A percentile compares a stretch with the other conserved stretches of the same genome.
phyloP scores from a whole-genome alignment of 371 early-diverging fungal genomes.

The Mucor mucedo region DNA sequence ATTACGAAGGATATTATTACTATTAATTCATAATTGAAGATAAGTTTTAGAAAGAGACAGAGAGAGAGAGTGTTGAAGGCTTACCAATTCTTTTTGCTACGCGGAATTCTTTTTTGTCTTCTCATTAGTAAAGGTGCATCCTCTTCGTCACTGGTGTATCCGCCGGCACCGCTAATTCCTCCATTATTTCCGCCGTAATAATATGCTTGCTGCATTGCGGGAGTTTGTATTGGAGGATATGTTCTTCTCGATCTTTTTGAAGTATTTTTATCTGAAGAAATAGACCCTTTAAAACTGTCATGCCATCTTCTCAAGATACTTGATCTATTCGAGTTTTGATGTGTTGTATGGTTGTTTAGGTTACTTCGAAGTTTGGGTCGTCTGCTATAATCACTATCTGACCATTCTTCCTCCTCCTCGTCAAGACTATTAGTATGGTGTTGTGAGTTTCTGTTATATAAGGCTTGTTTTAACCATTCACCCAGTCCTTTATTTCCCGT shows the following conservation, averaged over 20 bases:
- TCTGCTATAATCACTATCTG: conserved; percentile 14
- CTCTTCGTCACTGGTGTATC: conserved; percentile 54
- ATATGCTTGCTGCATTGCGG: neutral
- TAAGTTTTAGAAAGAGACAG: too few species aligned
- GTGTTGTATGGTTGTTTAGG: conserved; percentile 8
- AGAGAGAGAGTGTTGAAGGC: too few species aligned
- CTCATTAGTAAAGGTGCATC: conserved; percentile 34
- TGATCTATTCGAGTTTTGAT: conserved; percentile 9
- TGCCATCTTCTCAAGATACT: conserved; percentile 15
- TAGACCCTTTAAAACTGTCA: conserved; percentile 11
- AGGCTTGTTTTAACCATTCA: conserved; percentile 16
- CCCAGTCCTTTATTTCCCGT: conserved; percentile 4
- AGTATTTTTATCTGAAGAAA: neutral
- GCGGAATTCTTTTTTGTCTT: conserved; percentile 12
- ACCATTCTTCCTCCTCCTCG: conserved; percentile 26
- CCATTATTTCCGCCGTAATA: conserved; percentile 22
- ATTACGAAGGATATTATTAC: conserved; percentile 1
- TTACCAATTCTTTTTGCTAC: neutral
- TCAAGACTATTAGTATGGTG: conserved; percentile 3
- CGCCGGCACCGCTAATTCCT: conserved; percentile 24
- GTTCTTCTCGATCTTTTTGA: neutral
- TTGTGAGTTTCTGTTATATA: conserved; percentile 4
- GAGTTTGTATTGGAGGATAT: neutral
- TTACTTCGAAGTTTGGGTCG: conserved; percentile 26
- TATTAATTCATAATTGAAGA: neutral